Base-by-base conservation (phyloP, 345 rosid genomes). In the Hypericum perforatum region DNA sequence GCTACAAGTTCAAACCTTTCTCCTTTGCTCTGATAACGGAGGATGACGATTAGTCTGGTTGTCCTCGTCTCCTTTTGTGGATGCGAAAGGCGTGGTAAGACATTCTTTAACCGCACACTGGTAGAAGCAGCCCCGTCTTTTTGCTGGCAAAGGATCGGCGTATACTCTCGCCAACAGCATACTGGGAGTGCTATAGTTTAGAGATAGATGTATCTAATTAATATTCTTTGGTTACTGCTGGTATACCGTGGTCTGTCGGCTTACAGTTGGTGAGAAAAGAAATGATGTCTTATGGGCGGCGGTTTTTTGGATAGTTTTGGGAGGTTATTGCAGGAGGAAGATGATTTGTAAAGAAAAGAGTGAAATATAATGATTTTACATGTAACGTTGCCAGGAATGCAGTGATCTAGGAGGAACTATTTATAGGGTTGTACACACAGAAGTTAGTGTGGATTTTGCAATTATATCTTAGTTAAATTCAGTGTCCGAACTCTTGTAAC, bases 21-120 rank as follows among this genome's bases (percentile, higher is more conserved):
- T 76, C 90, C 8, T 91, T 91, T 63, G 76, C 96, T 13, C 58
- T 67, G 32, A 56, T 88, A 64, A 43, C 67, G 5, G 90, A 78
- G 38, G 97, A 89, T 16, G 86, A 78, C 14, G 83, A 84, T 60
- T 80, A 84, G 74, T 45, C 63, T 12, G 11, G 37, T 50, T 16
- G 44, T 51, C 54, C 52, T 53, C 41, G 36, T 8, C 41, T 49
- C 59, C 54, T 62, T 52, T 37, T n/a, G 8, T 29, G 40, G 51
- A 43, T n/a, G 29, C 15, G 29, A 47, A 39, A 52, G 41, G 11
- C 12, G 22, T 29, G 52, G 37, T 48, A 29, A 45, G 41, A 39
- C 49, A 47, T 56, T 49, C 43, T 41, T 58, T 29, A 58, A 44
- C 7, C 37, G 54, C 59, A 44, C 40, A n/a, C 43, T 12, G 15